Base-by-base conservation (phyloP, 179 eudicot species). In the Carnegiea gigantea region DNA sequence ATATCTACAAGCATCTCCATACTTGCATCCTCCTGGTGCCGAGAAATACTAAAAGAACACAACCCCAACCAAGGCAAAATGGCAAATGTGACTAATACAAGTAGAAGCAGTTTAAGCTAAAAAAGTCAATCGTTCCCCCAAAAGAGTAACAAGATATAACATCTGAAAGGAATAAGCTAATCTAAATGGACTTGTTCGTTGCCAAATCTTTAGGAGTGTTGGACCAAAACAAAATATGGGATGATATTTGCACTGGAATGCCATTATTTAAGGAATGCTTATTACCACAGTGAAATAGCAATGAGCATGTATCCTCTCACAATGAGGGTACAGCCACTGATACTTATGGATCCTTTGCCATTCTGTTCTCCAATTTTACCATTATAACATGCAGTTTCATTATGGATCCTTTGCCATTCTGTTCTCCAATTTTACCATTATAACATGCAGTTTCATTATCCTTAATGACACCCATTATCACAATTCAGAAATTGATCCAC, bases 1-100 rank as follows among this genome's bases (percentile, higher is more conserved):
- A 81, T 86, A 81, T 75, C 79, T 76, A 79, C 88, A 84, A 82
- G 83, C 83, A 84, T 86, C 85, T 48, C 88, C 86, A 54, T 83
- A 83, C 77, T 83, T 86, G 83, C 88, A 83, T 57, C 88, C 86
- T 64, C 77, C 84, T 18, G 84, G 77, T 65, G 83, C 80, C 48
- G 68, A 82, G 77, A 80, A 86, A 83, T 86, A 86, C 88, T 86
- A 8, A 38, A 76, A 54, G 44, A 71, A 77, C 8, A 62, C 74
- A 48, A 43, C 46, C 74, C 46, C 49, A 73, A 71, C 54, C 77
- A 79, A 73, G 73, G n/a, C 17, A 51, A 49, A 23, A 49, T 51
- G 64, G 78, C 28, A 75, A 15, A 75, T 51, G 64, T 75, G 64
- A 75, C 33, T 24, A 26, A 13, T 51, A 75, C 38, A 46, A 74